Evolutionary conservation across 2,329 filamentous ascomycete species (phyloP).

Genomic region (Metarhizium humberi): DNA sequence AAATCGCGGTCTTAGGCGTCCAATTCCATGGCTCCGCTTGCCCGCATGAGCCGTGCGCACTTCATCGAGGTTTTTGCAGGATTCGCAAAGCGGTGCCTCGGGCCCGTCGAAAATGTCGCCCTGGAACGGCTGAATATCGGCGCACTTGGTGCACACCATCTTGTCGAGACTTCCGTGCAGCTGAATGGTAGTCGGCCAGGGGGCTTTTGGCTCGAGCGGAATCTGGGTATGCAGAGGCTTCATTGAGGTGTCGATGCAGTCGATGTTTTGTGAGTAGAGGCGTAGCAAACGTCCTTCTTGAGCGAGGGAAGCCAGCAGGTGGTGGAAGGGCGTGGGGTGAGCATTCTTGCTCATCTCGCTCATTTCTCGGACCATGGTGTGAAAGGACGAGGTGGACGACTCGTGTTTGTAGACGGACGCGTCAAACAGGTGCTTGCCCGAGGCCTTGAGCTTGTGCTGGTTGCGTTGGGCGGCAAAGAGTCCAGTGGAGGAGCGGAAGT

Average conservation of each 20-base stretch:
- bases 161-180: conserved; percentile 88
- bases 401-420: conserved; percentile 95
- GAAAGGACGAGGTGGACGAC: conserved; percentile 79
- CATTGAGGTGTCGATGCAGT: conserved; percentile 83
- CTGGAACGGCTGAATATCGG: conserved; percentile 66
- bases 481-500: conserved; percentile 87
- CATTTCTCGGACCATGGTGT: conserved; percentile 89
- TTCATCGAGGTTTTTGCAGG: conserved; percentile 65
- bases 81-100: conserved; percentile 67
- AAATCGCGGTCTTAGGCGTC: conserved; percentile 81
- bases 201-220: conserved; percentile 72
- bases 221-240: conserved; percentile 70
- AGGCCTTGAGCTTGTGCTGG: conserved; percentile 79
- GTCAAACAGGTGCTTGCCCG: conserved; percentile 93
- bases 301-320: conserved; percentile 82
- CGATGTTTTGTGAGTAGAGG: conserved; percentile 94
- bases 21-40: conserved; percentile 89
- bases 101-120: conserved; percentile 74
- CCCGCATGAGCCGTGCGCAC: conserved; percentile 68
- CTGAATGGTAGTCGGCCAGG: conserved; percentile 90
- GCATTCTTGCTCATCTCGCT: conserved; percentile 70
- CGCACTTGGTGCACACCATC: conserved; percentile 95
- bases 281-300: conserved; percentile 79
- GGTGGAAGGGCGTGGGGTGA: conserved; percentile 81
- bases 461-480: conserved; percentile 78